Conservation (phyloP, 2,329 filamentous ascomycete species). For the Fusarium falciforme region DNA sequence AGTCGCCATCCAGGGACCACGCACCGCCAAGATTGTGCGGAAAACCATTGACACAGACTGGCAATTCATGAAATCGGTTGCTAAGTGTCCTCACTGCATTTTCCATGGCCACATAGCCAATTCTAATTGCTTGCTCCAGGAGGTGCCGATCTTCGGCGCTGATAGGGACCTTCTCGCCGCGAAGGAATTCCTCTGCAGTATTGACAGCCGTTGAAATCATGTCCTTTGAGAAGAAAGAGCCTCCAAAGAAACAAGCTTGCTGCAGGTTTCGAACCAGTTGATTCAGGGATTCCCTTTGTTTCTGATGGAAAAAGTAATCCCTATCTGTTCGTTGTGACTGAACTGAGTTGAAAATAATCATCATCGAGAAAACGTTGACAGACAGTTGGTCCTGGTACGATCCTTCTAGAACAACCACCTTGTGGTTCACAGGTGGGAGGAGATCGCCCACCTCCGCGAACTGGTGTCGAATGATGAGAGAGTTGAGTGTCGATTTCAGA, state of each 20-base stretch:
- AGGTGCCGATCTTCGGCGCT: constrained; percentile 68
- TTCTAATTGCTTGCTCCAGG: constrained; percentile 72
- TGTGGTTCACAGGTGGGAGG: constrained; percentile 79
- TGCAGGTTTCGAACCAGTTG: constrained; percentile 81
- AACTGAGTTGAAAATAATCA: constrained; percentile 86
- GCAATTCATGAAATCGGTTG: constrained; percentile 80
- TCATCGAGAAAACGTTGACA: constrained; percentile 85
- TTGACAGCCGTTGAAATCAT: constrained; percentile 74
- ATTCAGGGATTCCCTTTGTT: constrained; percentile 74
- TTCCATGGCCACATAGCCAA: constrained; percentile 68
- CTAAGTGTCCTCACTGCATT: constrained; percentile 75
- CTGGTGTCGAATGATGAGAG: constrained; percentile 83
- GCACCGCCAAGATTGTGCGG: constrained; percentile 67
- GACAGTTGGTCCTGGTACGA: constrained; percentile 87
- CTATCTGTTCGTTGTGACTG: constrained; percentile 85
- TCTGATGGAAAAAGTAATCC: constrained; percentile 90
- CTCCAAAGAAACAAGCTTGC: constrained; percentile 86
- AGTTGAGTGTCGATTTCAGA: constrained; percentile 77
- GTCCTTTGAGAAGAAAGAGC: constrained; percentile 75
- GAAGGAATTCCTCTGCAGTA: constrained; percentile 75
- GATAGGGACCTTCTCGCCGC: constrained; percentile 69
- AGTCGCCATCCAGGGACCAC: constrained; percentile 74
- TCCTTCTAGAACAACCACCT: constrained; percentile 79
- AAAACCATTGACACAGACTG: constrained; percentile 76
- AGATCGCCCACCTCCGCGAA: constrained; percentile 75